Base-by-base conservation (phyloP, 768 basidiomycete genomes). In the Boletus huronensis region DNA sequence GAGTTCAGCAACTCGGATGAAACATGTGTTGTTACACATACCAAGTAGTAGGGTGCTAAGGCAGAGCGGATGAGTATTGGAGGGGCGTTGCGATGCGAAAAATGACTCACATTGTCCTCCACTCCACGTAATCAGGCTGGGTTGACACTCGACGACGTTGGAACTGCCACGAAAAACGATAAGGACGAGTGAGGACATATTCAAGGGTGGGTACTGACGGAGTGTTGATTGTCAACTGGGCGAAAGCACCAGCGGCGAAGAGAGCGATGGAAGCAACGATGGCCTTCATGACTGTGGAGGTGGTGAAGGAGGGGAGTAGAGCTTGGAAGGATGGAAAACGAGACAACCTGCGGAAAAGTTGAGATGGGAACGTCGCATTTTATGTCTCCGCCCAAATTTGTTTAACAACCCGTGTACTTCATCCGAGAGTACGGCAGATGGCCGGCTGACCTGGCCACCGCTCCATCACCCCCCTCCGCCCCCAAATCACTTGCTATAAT, bases 21-120 rank as follows among this genome's bases (percentile, higher is more conserved):
- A 25, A 40, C 25, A 40, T 13, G 32, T 25, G n/a, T 34, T 26
- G 31, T 44, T 45, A 41, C 11, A 77, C 85, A 50, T 69, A 89
- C 88, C 77, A 88, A 60, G 62, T 73, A 81, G 77, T 78, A 89
- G 32, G 87, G 85, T 34, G 70, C 86, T 89, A 52, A 3, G 29
- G 29, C 6, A 1, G 17, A 28, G 17, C 36, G 2, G 2, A 34
- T 60, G 32, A 53, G 21, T 10, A 13, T 38, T 39, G 34, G 23
- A 35, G 16, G 0, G 13, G 7, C 0, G 0, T 1, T 35, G 1
- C 1, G 16, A 48, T 6, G 39, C n/a, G 10, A 28, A 19, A 9
- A 3, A 40, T 28, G 6, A 74, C 84, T 56, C 64, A 86, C 87
- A 19, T 10, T 57, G 63, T 69, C 87, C 87, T 58, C 81, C 82